A percentile compares a stretch with the other conserved stretches of the same genome.
Evolutionary conservation across 192 early-diverging fungal genomes (phyloP).

Genomic region (Gryganskiella cystojenkinii): DNA sequence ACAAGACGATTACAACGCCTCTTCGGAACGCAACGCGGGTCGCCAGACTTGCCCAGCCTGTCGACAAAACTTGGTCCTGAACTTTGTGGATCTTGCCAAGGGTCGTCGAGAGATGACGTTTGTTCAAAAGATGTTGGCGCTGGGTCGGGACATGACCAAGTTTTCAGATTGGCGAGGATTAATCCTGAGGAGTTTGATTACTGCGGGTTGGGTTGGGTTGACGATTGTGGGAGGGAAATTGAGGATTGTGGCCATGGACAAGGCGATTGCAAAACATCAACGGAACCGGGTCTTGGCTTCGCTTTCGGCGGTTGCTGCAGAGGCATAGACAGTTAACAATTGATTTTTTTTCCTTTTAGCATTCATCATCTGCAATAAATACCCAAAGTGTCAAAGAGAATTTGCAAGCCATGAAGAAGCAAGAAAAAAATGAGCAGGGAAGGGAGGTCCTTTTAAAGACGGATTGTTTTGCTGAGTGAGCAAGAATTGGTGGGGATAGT

Average conservation of each 20-base stretch:
- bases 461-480: too few relatives aligned
- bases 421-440: too few relatives aligned
- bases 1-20: constrained; percentile 12
- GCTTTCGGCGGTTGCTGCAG: constrained; percentile 5
- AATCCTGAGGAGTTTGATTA: constrained; percentile 36
- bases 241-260: constrained; percentile 45
- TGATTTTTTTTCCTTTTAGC: background rate
- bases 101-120: constrained; percentile 43
- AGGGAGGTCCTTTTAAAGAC: too few relatives aligned
- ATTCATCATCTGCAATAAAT: background rate
- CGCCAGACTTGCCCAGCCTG: constrained; percentile 47
- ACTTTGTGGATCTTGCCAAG: constrained; percentile 44
- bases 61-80: constrained; percentile 41
- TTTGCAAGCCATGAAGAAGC: background rate
- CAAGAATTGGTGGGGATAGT: too few relatives aligned
- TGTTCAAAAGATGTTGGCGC: constrained; percentile 18
- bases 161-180: constrained; percentile 51
- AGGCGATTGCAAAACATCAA: constrained; percentile 41
- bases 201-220: constrained; percentile 44
- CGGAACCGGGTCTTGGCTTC: constrained; percentile 36
- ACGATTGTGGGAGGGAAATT: constrained; percentile 47
- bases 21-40: constrained; percentile 20
- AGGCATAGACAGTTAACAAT: background rate
- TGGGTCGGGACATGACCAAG: constrained; percentile 44
- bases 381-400: background rate